phyloP scores from a whole-genome alignment of 225 moss, liverwort and hornwort species.

The Neckera pumila region DNA sequence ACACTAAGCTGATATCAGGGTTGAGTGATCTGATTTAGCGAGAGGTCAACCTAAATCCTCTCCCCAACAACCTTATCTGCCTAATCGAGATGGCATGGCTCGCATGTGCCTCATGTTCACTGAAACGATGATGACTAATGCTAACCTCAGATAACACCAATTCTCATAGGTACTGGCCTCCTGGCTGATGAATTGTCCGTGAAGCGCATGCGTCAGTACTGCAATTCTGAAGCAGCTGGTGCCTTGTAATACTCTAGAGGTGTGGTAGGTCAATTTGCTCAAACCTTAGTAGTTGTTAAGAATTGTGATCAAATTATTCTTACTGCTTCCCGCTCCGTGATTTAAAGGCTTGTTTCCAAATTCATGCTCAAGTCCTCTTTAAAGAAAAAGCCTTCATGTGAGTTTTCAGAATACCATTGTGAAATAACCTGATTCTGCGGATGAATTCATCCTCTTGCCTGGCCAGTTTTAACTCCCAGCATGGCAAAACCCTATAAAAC shows the following conservation, averaged over 20 bases:
- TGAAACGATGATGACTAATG: conserved; percentile 2
- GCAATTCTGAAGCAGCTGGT: not conserved
- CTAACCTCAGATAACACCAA: not conserved
- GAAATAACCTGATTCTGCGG: no score
- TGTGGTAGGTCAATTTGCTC: not conserved
- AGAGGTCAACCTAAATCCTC: conserved; percentile 1
- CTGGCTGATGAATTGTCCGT: not conserved
- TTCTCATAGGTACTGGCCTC: not conserved
- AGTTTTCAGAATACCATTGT: not conserved
- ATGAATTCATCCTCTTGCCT: not conserved
- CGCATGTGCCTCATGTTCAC: not conserved
- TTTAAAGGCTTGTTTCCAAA: not conserved
- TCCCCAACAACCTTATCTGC: not conserved
- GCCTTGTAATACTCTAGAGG: not conserved
- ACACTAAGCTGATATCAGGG: not conserved
- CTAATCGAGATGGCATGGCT: conserved; percentile 2
- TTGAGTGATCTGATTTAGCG: not conserved
- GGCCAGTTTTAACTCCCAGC: not conserved
- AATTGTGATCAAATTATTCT: not conserved
- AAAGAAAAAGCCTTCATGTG: not conserved
- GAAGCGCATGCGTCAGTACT: conserved; percentile 5
- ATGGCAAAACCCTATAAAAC: not conserved
- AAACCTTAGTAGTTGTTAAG: not conserved
- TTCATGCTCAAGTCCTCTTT: no score
- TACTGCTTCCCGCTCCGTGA: not conserved